Conservation (phyloP, 2,329 filamentous ascomycete genomes). For the Phialemoniopsis sp. region DNA sequence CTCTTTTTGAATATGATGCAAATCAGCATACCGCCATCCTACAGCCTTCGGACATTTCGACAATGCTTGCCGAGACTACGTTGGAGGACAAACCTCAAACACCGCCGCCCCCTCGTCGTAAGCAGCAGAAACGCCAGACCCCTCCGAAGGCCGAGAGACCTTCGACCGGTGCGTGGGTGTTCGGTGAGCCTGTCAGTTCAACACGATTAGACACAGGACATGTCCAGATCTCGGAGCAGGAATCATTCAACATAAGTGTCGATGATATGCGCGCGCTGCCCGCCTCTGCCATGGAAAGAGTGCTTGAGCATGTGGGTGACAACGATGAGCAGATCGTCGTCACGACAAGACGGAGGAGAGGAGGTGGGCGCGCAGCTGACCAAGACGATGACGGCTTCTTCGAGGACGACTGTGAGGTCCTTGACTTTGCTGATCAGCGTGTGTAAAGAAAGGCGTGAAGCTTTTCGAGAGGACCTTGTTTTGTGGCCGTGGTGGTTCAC, state of each 20-base stretch:
- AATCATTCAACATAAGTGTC: conserved; percentile 38
- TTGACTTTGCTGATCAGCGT: conserved; percentile 77
- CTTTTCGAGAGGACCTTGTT: background rate
- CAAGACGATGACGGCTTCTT: conserved; percentile 74
- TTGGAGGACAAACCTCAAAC: conserved; percentile 30
- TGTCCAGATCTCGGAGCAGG: conserved; percentile 42
- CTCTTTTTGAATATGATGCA: conserved; percentile 61
- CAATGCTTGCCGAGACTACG: conserved; percentile 32
- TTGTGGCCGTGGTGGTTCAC: background rate
- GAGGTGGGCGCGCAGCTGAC: conserved; percentile 40
- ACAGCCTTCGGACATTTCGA: conserved; percentile 18
- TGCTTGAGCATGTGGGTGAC: conserved; percentile 50
- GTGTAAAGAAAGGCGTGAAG: conserved; percentile 35
- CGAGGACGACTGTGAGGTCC: conserved; percentile 86
- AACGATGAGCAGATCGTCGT: conserved; percentile 77
- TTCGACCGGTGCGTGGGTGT: conserved; percentile 45
- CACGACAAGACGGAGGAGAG: conserved; percentile 69
- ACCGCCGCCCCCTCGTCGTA: conserved; percentile 12
- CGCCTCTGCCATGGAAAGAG: conserved; percentile 60
- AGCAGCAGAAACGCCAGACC: conserved; percentile 23
- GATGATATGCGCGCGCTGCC: conserved; percentile 57
- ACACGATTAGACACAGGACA: conserved; percentile 51
- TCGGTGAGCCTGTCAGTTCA: conserved; percentile 50
- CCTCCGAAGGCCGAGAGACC: conserved; percentile 1
- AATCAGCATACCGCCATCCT: background rate